Evolutionary conservation across 306 rosid genomes (phyloP), one percentile per base, ranked within the genome.

Genomic region (Dicorynia guianensis): DNA sequence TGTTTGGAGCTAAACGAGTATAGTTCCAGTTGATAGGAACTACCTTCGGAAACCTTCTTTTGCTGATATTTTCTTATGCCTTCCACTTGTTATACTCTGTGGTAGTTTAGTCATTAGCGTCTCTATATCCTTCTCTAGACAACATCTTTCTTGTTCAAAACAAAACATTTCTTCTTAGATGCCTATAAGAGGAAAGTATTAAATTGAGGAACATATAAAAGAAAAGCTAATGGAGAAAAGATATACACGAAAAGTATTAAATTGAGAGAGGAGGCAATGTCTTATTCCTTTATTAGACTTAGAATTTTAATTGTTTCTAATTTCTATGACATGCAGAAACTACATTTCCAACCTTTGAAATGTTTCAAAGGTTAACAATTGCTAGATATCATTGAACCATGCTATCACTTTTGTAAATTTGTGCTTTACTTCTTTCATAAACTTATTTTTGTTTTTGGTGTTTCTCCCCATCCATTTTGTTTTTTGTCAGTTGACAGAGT

Each of bases 331-430:
- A 25, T 25, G 62, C 48, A 52, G 55, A 74, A 61, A 61, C 55
- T 65, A 63, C 83, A 10, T 56, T 57, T 72, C 66, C 17, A 5
- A 48, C 7, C 42, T 10, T 66, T 58, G 25, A 25, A 25, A 69
- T 9, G 40, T 57, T 38, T 15, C 69, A 50, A 65, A 63, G 42
- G 72, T 53, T 40, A 53, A 40, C n/a, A 40, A 6, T 43, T 33
- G 35, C 50, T 34, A 3, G 39, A 36, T 52, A 48, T 39, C 7
- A 5, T 19, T 70, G 20, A 13, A 35, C 68, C 43, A 12, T 33
- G 38, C 52, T 15, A 65, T 33, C 54, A 11, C 35, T 59, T 56
- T 40, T 54, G 4, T 44, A 18, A 15, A 7, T 8, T 56, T 62
- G 40, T 69, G 34, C 66, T 52, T 13, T 17, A 69, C n/a, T 69